Percentiles rank a stretch among this genome's conserved stretches.
Evolutionary conservation across 139 green algal genomes (phyloP).

Genomic region (Haematococcus lacustris): DNA sequence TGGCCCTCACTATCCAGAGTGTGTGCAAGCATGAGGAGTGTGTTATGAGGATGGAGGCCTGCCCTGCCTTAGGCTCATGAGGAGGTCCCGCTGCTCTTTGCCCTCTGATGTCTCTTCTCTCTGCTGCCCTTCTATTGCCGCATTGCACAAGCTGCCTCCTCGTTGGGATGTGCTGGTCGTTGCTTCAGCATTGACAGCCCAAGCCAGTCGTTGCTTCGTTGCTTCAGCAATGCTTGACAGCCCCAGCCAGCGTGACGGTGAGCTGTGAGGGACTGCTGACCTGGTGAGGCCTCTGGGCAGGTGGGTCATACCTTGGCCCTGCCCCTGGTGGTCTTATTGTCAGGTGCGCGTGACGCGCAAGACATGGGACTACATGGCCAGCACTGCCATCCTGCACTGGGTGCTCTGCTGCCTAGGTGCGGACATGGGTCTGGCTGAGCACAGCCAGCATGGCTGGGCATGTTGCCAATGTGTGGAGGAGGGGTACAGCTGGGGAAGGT

Average conservation of each 20-base stretch:
- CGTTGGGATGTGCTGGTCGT: no score
- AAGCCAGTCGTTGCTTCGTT: not conserved
- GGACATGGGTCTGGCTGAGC: not conserved
- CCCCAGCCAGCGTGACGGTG: not conserved
- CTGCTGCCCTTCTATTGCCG: no score
- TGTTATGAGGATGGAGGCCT: no score
- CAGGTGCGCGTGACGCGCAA: slow-evolving; percentile 21
- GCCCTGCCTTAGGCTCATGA: no score
- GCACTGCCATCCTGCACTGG: slow-evolving; percentile 25
- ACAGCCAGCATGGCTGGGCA: not conserved
- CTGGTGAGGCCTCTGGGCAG: not conserved
- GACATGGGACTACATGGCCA: slow-evolving; percentile 42
- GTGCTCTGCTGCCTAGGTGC: slow-evolving; percentile 35
- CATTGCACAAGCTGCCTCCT: no score
- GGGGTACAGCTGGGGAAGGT: not conserved
- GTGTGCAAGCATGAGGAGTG: no score
- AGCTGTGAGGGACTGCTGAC: no score
- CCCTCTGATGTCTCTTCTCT: no score
- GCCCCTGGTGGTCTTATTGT: not conserved
- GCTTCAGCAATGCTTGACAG: not conserved
- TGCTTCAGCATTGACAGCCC: no score
- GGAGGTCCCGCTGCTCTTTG: no score
- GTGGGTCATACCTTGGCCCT: not conserved
- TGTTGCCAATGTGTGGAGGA: not conserved
- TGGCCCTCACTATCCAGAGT: no score